A percentile compares a stretch with the other conserved stretches of the same genome.
phyloP scores from a whole-genome alignment of 2,329 filamentous ascomycete genomes.

The Nemania serpens region DNA sequence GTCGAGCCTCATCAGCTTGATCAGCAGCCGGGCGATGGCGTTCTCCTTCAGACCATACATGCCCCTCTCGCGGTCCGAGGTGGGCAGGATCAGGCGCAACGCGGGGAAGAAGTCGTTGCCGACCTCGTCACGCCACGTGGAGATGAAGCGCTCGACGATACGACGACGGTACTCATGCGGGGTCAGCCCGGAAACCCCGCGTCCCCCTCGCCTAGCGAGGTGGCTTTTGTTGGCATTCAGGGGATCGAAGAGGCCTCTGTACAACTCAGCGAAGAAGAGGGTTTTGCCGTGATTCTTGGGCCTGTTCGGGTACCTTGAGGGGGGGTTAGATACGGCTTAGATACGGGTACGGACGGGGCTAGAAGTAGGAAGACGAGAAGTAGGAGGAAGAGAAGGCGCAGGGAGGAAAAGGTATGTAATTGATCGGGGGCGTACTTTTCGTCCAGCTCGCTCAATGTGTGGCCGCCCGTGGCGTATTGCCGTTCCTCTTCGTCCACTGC shows the following conservation, averaged over 20 bases:
- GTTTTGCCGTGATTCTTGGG: slow-evolving; percentile 82
- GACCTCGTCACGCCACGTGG: slow-evolving; percentile 83
- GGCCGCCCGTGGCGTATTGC: slow-evolving; percentile 52
- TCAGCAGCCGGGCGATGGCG: slow-evolving; percentile 84
- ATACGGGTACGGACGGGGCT: not conserved
- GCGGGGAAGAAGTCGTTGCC: slow-evolving; percentile 93
- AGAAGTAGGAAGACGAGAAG: too few species aligned
- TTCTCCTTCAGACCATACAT: slow-evolving; percentile 96
- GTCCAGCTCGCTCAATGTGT: slow-evolving; percentile 50
- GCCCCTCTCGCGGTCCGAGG: slow-evolving; percentile 88
- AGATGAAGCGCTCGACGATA: slow-evolving; percentile 86
- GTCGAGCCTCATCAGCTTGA: slow-evolving; percentile 90
- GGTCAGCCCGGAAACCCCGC: slow-evolving; percentile 61
- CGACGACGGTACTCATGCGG: slow-evolving; percentile 78
- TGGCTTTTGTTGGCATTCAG: slow-evolving; percentile 78
- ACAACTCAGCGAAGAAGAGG: slow-evolving; percentile 80
- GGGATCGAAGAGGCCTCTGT: slow-evolving; percentile 79
- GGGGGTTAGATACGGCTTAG: slow-evolving; percentile 16
- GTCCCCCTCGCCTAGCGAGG: slow-evolving; percentile 61
- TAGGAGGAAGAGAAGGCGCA: too few species aligned
- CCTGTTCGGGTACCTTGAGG: slow-evolving; percentile 76
- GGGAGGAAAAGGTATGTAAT: too few species aligned
- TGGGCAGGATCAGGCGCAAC: slow-evolving; percentile 86
- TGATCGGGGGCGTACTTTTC: slow-evolving; percentile 45
- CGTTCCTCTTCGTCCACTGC: slow-evolving; percentile 56